Base-by-base conservation (phyloP, 331 rosid genomes). In the Malus hybrid region DNA sequence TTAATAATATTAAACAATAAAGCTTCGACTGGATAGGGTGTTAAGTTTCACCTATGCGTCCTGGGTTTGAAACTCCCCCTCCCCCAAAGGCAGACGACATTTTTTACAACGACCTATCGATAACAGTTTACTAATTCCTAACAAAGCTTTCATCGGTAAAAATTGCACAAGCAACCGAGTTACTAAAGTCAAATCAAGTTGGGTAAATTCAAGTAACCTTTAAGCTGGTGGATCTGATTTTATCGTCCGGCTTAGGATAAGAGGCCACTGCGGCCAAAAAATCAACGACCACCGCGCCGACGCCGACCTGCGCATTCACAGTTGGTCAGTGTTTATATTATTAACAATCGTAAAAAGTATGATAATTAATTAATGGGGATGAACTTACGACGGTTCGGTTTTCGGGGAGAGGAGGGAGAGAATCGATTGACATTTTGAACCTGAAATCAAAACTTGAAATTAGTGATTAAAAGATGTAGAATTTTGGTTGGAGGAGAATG, bases 231-330 rank as follows among this genome's bases (percentile, higher is more conserved):
- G 78, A 88, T 83, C 99, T 85, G 79, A 79, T 95, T 82, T 92
- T 92, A 60, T 91, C 73, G 55, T 90, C 96, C 3, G 97, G 99
- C 56, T 81, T 83, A 9, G 97, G 99, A 84, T 84, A 95, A 16
- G 87, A 69, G 56, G 80, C 67, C 69, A 95, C 96, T 2, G 79
- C 75, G 16, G 96, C 99, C 76, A 90, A 75, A 74, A 85, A 77
- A 86, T 92, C 99, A 29, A 95, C 85, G 1, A 70, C 69, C 57
- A 54, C 74, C 28, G 81, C 75, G 54, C 99, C 99, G 61, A 88
- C 82, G 5, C 97, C 93, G 20, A 95, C 81, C 99, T 95, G 57
- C 57, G 57, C 20, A 16, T 6, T 44, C 57, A 16, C 20, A 42
- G 48, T 42, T 10, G 48, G 48, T 16, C 7, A 52, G 20, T 2